A percentile compares a stretch with the other conserved stretches of the same genome.
Evolutionary conservation across 1,139 yeast species (phyloP).

Genomic region (Suhomyces guaymorum): DNA sequence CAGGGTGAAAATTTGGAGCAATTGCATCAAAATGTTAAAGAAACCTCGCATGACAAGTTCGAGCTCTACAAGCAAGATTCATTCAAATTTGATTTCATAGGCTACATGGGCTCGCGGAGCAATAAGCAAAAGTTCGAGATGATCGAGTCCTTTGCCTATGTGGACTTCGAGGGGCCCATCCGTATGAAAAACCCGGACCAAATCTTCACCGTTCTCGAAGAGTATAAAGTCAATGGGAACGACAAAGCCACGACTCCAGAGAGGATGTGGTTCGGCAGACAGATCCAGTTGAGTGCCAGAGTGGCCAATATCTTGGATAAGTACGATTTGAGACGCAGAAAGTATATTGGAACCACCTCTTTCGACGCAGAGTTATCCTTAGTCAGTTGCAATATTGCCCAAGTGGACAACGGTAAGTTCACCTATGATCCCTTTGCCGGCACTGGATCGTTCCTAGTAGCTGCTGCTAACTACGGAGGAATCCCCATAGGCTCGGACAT

Average conservation of each 20-base stretch:
- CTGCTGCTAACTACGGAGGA: slow-evolving; percentile 87
- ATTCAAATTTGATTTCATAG: slow-evolving; percentile 81
- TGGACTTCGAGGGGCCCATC: slow-evolving; percentile 76
- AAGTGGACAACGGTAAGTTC: slow-evolving; percentile 61
- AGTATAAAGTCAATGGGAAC: slow-evolving; percentile 55
- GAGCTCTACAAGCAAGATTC: slow-evolving; percentile 42
- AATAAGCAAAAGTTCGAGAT: slow-evolving; percentile 56
- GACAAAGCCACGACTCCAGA: slow-evolving; percentile 56
- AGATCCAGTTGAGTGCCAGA: slow-evolving; percentile 66
- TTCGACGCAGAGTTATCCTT: slow-evolving; percentile 88
- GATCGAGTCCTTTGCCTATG: slow-evolving; percentile 71
- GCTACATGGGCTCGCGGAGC: slow-evolving; percentile 61
- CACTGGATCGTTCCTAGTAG: slow-evolving; percentile 90
- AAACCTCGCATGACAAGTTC: slow-evolving; percentile 28
- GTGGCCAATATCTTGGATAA: slow-evolving; percentile 62
- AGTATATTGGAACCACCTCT: slow-evolving; percentile 92
- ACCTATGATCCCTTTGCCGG: slow-evolving; percentile 96
- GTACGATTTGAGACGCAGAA: slow-evolving; percentile 79
- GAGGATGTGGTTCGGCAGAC: slow-evolving; percentile 73
- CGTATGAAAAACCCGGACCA: slow-evolving; percentile 78
- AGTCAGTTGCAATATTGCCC: slow-evolving; percentile 84
- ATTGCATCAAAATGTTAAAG: slow-evolving; percentile 57
- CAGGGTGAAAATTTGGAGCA: slow-evolving; percentile 56
- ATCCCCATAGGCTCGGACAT: slow-evolving; percentile 86
- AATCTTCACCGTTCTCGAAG: slow-evolving; percentile 71